Conservation (phyloP, 371 early-diverging fungal species). For the Chytridiales sp. region DNA sequence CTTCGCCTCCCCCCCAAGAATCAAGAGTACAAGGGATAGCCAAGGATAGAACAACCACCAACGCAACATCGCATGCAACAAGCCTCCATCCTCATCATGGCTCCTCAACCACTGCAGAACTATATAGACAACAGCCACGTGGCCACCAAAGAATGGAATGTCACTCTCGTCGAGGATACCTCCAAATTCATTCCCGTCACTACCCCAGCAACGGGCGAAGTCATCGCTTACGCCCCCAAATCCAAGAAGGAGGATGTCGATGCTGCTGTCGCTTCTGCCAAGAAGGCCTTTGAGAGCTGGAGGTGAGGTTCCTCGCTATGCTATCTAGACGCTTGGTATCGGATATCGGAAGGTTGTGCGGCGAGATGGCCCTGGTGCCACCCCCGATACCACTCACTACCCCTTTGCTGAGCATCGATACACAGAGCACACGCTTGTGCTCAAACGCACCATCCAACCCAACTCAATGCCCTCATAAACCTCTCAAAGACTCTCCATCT, state of each 20-base stretch:
- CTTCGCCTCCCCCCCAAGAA: too few species aligned
- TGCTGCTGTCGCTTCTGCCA: conserved; percentile 57
- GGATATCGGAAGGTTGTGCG: too few species aligned
- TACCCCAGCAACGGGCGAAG: conserved; percentile 58
- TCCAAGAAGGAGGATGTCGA: conserved; percentile 58
- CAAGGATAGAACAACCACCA: too few species aligned
- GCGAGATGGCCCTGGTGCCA: neutral
- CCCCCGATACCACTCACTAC: too few species aligned
- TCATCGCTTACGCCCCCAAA: conserved; percentile 61
- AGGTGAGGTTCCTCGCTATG: conserved; percentile 12
- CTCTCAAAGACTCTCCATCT: conserved; percentile 43
- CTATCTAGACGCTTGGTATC: too few species aligned
- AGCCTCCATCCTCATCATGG: conserved; percentile 11
- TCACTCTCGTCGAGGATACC: neutral
- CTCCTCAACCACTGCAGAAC: conserved; percentile 24
- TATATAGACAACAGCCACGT: conserved; percentile 23
- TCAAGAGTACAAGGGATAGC: too few species aligned
- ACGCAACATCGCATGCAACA: too few species aligned
- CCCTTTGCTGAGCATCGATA: too few species aligned
- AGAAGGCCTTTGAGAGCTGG: conserved; percentile 37
- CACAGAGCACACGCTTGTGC: neutral
- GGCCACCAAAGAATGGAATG: conserved; percentile 10
- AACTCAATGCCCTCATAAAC: too few species aligned
- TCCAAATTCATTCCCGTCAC: conserved; percentile 46
- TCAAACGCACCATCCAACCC: too few species aligned